A percentile compares a stretch with the other conserved stretches of the same genome.
These are phyloP conservation scores for Stagonosporopsis vannaccii DNA, from an alignment of 2,329 filamentous ascomycete species.

Conservation along the genomic window DNA sequence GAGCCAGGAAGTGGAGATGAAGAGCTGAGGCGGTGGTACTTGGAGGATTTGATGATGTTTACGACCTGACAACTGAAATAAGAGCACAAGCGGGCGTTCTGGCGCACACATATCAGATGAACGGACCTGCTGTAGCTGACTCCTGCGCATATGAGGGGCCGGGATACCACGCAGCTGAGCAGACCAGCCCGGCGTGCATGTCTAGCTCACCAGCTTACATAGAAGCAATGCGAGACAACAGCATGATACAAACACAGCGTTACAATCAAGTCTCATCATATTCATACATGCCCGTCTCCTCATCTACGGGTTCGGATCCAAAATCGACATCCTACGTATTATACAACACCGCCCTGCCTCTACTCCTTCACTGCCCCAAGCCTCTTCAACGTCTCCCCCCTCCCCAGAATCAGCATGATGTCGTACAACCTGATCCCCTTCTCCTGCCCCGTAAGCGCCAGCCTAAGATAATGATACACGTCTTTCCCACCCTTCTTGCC, in stretches of 20 bases:
- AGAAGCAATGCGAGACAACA: neutral
- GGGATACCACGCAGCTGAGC: neutral
- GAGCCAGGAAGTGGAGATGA: conserved; percentile 41
- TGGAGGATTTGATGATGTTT: neutral
- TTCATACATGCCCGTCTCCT: neutral
- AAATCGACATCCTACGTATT: too few relatives aligned
- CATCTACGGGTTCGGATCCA: neutral
- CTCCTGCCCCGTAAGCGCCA: conserved; percentile 40
- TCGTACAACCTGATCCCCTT: conserved; percentile 47
- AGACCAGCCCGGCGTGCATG: neutral
- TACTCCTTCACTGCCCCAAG: conserved; percentile 20
- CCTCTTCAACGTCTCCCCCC: conserved; percentile 40
- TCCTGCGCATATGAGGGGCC: too few relatives aligned
- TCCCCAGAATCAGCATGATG: conserved; percentile 44
- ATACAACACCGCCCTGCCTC: neutral
- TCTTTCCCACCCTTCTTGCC: conserved; percentile 37
- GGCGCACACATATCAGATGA: neutral
- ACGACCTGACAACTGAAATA: neutral
- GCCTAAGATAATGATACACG: conserved; percentile 45
- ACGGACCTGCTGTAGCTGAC: too few relatives aligned
- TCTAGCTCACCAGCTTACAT: neutral
- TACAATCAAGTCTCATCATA: neutral
- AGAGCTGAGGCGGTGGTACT: conserved; percentile 27
- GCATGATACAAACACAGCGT: too few relatives aligned
- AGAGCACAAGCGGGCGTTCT: conserved; percentile 4